Evolutionary conservation across 2,329 filamentous ascomycete genomes (phyloP).

Genomic region (Alternaria tenuissima): DNA sequence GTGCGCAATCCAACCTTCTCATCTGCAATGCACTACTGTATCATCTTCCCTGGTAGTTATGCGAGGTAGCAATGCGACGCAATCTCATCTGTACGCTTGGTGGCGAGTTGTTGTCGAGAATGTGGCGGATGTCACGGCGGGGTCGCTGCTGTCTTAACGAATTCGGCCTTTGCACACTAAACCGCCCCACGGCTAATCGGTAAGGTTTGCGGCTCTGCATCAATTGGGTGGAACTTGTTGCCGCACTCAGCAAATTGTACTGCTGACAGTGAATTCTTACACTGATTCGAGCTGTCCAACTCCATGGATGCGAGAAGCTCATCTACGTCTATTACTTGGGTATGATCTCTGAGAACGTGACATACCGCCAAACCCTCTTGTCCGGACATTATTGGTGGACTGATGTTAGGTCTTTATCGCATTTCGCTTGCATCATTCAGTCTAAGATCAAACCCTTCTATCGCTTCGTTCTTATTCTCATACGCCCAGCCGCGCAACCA

Average conservation of each 20-base stretch:
- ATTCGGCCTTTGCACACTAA: slow-evolving; percentile 14
- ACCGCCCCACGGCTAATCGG: slow-evolving; percentile 31
- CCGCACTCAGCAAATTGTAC: neutral
- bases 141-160: slow-evolving; percentile 14
- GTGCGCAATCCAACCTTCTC: neutral
- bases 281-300: neutral
- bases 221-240: neutral
- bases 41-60: neutral
- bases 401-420: neutral
- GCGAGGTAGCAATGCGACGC: neutral
- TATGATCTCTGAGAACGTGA: neutral
- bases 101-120: slow-evolving; percentile 15
- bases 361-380: neutral
- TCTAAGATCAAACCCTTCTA: neutral
- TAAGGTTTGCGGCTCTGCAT: slow-evolving; percentile 4
- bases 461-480: neutral
- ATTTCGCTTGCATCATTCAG: neutral
- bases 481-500: neutral
- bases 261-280: neutral
- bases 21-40: neutral
- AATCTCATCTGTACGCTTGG: neutral
- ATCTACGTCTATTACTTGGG: neutral
- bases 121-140: slow-evolving; percentile 22
- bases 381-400: neutral
- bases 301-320: neutral